Base-by-base conservation (phyloP, 768 basidiomycete genomes). In the Termitomyces sp. region DNA sequence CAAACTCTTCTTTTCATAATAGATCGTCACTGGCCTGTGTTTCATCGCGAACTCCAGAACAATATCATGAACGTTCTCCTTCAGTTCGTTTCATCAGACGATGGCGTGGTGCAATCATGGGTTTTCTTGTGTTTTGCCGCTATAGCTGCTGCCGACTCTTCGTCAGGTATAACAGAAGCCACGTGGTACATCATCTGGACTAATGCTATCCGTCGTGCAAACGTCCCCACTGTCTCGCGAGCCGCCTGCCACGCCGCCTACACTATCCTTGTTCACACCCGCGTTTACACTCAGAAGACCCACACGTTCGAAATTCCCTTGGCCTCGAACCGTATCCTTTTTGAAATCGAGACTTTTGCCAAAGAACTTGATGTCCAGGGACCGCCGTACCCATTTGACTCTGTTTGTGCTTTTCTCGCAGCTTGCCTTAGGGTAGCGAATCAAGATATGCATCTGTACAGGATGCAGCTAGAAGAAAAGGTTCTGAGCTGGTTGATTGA, bases 311-410 rank as follows among this genome's bases (percentile, higher is more conserved):
- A 66, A 52, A 67, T 70, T 20, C 65, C 72, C 52, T 73, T 91
- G 24, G 76, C 82, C 4, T 71, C 82, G 14, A 82, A 85, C 37
- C 80, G 80, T 14, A 72, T 88, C 46, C 75, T 90, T 14, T 65
- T 72, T 2, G 93, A 95, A 67, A 85, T 98, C 48, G 93, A 94
- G 67, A 76, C 78, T 0, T 74, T 98, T 47, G 81, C 85, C 1
- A 87, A 87, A 60, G 92, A 96, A 60, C 76, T 99, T 57, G 88
- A 92, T 61, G 81, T 97, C 16, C 96, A 98, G 71, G 95, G 94
- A 0, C 94, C 95, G 2, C 74, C 84, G 14, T 87, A 83, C 64
- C 93, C 94, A 0, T 90, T 81, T 64, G 97, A 99, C 66, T 86
- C 95, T 1, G 92, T 96, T 39, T 97, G 95, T 75, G 75, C 77